Base-by-base conservation (phyloP, 2,329 filamentous ascomycete genomes). In the Fusarium sp. region DNA sequence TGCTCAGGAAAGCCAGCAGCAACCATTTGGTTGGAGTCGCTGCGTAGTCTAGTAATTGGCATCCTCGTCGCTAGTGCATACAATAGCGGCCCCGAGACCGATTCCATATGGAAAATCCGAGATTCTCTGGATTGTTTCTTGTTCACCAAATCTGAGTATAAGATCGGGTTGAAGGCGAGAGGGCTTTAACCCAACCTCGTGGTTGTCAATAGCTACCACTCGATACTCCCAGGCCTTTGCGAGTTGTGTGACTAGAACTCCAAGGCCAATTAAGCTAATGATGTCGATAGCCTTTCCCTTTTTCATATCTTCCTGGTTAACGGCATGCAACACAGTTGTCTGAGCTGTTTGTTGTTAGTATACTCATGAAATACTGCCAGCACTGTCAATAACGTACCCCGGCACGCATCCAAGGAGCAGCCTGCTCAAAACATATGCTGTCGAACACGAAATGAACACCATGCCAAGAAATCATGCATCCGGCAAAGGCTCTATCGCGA, bases 131-230 rank as follows among this genome's bases (percentile, higher is more conserved):
- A 37, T 40, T 6, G 69, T 41, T 14, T 71, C 44, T 35, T 50
- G 18, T 7, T 57, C 60, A 14, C 63, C 37, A 26, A 53, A 48
- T 26, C 48, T 35, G 26, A 75, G 52, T 10, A 67, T 42, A 13
- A 75, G 54, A 50, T 75, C 71, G 5, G 73, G 61, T 17, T 55
- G 53, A 49, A 73, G 64, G 37, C 63, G 59, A 23, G 53, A 41
- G 14, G 73, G 61, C 37, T 63, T 66, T 23, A 67, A 30, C 2
- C 69, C 71, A 20, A 54, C 41, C 4, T 69, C 53, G 23, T 58
- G 50, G n/a, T 71, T 78, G 44, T 79, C 78, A 11, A 77, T 64
- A 17, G 76, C 75, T 26, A 76, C 62, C 23, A 79, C 72, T 23
- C 71, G 69, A 62, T 71, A 72, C 17, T 78, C 78, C 41, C 77